A percentile compares a stretch with the other conserved stretches of the same genome.
Conservation (phyloP, 1,139 yeast genomes). For the Saccharomyces pastorianus region DNA sequence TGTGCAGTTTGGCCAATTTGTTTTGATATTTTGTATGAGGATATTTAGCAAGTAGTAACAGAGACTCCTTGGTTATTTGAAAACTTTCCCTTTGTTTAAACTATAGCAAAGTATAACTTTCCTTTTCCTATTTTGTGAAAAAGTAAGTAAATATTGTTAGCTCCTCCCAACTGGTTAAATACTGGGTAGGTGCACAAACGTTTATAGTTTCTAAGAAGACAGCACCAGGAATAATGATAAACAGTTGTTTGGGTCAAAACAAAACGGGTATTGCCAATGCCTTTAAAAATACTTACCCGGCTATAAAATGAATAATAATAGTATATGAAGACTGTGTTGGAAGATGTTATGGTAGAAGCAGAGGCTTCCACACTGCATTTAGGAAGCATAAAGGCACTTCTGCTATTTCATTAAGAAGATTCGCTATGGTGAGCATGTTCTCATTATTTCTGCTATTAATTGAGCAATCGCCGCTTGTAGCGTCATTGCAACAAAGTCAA, state of each 20-base stretch:
- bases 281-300: not conserved
- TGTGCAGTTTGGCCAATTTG: not conserved
- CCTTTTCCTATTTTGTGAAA: not conserved
- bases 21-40: not conserved
- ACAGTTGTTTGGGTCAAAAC: not conserved
- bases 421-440: not conserved
- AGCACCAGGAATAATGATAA: not conserved
- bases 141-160: not conserved
- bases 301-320: not conserved
- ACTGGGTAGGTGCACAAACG: not conserved
- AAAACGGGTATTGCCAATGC: not conserved
- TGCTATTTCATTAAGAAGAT: not conserved
- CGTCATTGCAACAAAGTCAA: not conserved
- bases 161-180: not conserved
- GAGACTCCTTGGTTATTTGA: not conserved
- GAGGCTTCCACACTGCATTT: not conserved
- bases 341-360: not conserved
- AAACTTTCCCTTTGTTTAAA: not conserved
- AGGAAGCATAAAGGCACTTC: not conserved
- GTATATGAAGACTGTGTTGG: not conserved
- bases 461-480: not conserved
- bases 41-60: not conserved
- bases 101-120: not conserved
- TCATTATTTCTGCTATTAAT: not conserved
- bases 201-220: not conserved